phyloP scores from a whole-genome alignment of 345 rosid genomes.

The Hypericum androsaemum region DNA sequence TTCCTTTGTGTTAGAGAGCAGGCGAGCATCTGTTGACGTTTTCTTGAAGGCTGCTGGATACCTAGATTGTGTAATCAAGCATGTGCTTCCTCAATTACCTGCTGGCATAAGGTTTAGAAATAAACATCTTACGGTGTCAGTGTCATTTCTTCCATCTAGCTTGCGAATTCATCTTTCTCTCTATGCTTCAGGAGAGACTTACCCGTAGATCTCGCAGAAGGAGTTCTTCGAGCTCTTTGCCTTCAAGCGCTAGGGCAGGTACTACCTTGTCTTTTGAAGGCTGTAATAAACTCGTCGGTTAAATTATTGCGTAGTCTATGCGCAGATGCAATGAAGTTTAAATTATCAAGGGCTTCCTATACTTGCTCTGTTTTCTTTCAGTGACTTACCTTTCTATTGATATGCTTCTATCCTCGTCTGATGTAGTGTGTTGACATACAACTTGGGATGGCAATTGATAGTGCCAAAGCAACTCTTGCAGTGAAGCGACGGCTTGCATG shows the following conservation, averaged over 20 bases:
- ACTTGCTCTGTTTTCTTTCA: too few relatives aligned
- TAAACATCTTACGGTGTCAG: conserved; percentile 2
- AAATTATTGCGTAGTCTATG: not conserved
- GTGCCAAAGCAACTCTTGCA: conserved; percentile 96
- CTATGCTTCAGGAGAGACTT: conserved; percentile 58
- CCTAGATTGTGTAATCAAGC: conserved; percentile 81
- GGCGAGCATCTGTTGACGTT: conserved; percentile 76
- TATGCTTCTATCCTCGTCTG: conserved; percentile 8
- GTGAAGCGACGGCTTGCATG: conserved; percentile 98
- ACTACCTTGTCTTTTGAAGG: conserved; percentile 16
- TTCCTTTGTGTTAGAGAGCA: conserved; percentile 46
- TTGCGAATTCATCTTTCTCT: not conserved
- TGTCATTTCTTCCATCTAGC: not conserved
- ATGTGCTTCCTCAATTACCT: conserved; percentile 84
- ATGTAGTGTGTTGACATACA: conserved; percentile 89
- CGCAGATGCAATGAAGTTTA: not conserved
- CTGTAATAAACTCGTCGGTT: conserved; percentile 3
- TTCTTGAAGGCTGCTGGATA: conserved; percentile 97
- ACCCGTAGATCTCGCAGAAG: conserved; percentile 91
- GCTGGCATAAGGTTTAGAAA: conserved; percentile 53
- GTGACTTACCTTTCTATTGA: conserved; percentile 3
- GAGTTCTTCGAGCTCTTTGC: conserved; percentile 84
- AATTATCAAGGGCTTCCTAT: not conserved
- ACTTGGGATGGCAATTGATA: conserved; percentile 98
- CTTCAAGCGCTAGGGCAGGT: conserved; percentile 98